Evolutionary conservation across 164 flowering plant genomes (phyloP), one percentile per base, ranked within the genome.

Genomic region (Piper betle): DNA sequence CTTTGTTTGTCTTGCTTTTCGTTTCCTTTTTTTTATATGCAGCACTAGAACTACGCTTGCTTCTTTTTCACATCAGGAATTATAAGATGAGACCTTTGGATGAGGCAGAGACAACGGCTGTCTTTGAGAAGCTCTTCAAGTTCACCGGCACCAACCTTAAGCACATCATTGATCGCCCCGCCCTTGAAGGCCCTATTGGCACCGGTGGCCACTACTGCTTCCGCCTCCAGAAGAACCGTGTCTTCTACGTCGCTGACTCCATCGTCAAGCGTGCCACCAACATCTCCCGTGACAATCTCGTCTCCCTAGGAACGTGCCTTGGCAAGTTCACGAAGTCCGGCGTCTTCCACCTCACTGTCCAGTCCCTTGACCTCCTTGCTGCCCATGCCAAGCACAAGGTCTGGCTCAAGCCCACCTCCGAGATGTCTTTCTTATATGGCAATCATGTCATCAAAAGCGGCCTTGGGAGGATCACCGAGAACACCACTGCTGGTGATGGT

Each of bases 381-480:
- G 78, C 87, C 8, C 81, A 91, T 48, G 88, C 98, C 1, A 83
- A 77, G 76, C 96, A 88, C 72, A 91, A 91, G 73, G 87, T 91
- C 3, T 91, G 97, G 97, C 76, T 91, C 57, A 91, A 91, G 63
- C 97, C 97, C 63, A 80, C 87, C 12, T 80, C 91, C 3, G 97
- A 91, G 76, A 86, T 84, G 96, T 82, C 89, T 3, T 88, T 88
- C 62, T 61, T 86, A 74, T 88, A 91, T 52, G 96, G 96, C 4
- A 88, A 88, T 60, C 85, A 84, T 56, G 92, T 91, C 6, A 65
- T 91, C 75, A 91, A 91, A 58, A 86, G 91, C 19, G 88, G 89
- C 37, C 62, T 91, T 38, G 96, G 88, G 40, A 78, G 90, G 79
- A 85, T 88, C 60, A 88, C 94, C 0, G 96, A 88, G 71, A 77